Percentiles rank a stretch among this genome's conserved stretches.
Conservation (phyloP, 495 filamentous ascomycete species). For the Lichenothelia convexa region DNA sequence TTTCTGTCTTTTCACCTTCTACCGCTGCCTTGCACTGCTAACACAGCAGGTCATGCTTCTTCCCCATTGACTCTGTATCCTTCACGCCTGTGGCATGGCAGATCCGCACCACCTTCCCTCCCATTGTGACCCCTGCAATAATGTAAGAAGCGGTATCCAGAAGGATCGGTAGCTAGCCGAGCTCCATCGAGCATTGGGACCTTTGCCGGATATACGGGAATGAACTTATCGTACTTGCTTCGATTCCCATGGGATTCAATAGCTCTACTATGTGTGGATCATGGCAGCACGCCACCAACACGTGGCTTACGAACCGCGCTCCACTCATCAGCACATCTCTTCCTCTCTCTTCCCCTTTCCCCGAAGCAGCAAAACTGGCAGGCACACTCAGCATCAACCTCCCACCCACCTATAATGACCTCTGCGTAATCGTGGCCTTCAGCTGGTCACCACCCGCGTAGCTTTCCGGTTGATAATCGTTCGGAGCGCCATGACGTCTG, state of each 20-base stretch:
- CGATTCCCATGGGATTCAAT: no score
- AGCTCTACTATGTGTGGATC: no score
- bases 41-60: slow-evolving; percentile 31
- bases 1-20: slow-evolving; percentile 17
- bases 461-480: slow-evolving; percentile 11
- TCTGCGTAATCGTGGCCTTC: slow-evolving; percentile 19
- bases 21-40: slow-evolving; percentile 28
- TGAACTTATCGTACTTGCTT: slow-evolving; percentile 16
- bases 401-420: slow-evolving; percentile 9
- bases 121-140: slow-evolving; percentile 29
- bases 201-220: slow-evolving; percentile 10
- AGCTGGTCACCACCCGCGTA: slow-evolving; percentile 15
- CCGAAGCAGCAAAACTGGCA: slow-evolving; percentile 17
- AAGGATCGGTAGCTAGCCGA: slow-evolving; percentile 8
- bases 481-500: slow-evolving; percentile 12
- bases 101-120: slow-evolving; percentile 24
- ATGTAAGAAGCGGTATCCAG: slow-evolving; percentile 11
- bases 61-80: slow-evolving; percentile 20
- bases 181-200: slow-evolving; percentile 10
- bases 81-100: slow-evolving; percentile 30
- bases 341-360: slow-evolving; percentile 9
- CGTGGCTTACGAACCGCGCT: slow-evolving; percentile 12
- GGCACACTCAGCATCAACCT: slow-evolving; percentile 15
- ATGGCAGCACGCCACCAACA: no score
- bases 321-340: no score